Conservation (phyloP, 2,329 filamentous ascomycete genomes). For the Aspergillus quadrilineatus region DNA sequence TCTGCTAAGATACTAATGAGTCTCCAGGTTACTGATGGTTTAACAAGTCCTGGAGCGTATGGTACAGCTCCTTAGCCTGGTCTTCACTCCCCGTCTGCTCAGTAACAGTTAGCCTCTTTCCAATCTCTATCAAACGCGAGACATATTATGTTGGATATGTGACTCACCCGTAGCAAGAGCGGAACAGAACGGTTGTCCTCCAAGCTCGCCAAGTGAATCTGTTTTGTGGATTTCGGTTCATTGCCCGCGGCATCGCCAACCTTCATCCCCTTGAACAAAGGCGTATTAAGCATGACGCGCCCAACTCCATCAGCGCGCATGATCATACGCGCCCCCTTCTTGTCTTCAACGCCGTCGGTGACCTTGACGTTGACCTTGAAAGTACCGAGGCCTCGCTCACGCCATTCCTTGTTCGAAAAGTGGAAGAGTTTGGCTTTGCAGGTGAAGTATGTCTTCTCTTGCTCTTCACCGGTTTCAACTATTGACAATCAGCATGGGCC, state of each 20-base stretch:
- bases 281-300: slow-evolving; percentile 81
- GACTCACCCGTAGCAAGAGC: slow-evolving; percentile 57
- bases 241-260: slow-evolving; percentile 65
- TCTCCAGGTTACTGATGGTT: slow-evolving; percentile 17
- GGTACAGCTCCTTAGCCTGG: slow-evolving; percentile 48
- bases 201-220: slow-evolving; percentile 62
- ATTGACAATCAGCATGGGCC: slow-evolving; percentile 28
- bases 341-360: slow-evolving; percentile 54
- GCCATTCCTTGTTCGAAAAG: slow-evolving; percentile 75
- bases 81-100: slow-evolving; percentile 44
- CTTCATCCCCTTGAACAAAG: slow-evolving; percentile 73
- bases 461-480: slow-evolving; percentile 87
- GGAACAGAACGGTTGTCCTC: slow-evolving; percentile 55
- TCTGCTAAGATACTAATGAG: background rate
- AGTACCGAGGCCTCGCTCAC: slow-evolving; percentile 80
- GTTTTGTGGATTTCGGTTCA: slow-evolving; percentile 71
- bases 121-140: too few species aligned
- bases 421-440: slow-evolving; percentile 83
- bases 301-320: slow-evolving; percentile 90
- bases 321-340: slow-evolving; percentile 66
- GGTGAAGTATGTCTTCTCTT: slow-evolving; percentile 71
- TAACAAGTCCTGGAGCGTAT: slow-evolving; percentile 42
- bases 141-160: background rate
- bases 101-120: slow-evolving; percentile 4
- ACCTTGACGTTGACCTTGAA: slow-evolving; percentile 78